Base-by-base conservation (phyloP, 306 rosid species). In the Prunus padus region DNA sequence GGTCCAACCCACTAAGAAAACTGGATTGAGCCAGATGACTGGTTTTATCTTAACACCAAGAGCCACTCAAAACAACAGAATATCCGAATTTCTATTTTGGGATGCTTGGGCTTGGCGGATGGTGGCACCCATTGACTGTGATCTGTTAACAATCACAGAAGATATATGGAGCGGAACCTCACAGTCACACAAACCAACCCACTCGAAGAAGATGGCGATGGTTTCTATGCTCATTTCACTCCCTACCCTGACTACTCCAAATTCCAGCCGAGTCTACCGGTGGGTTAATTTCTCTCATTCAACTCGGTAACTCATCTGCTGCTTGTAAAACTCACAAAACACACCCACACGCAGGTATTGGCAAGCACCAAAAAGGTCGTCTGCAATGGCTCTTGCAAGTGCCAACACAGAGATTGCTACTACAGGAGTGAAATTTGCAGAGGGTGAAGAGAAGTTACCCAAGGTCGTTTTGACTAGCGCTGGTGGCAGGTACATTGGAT, bases 401-500 rank as follows among this genome's bases (percentile, higher is more conserved):
- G 65, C 89, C 73, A 67, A 67, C 79, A 84, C 76, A 77, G 85
- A 86, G 60, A 45, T 26, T 52, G 62, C 85, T 31, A 54, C 86
- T 46, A 26, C 81, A 51, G 97, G 97, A 12, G 92, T 89, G 64
- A 80, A 63, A 67, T 20, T 92, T 61, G 86, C 90, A 15, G 97
- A 95, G 77, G 98, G 98, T 1, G 96, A 95, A 52, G 98, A 93
- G 4, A 90, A 86, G 30, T 84, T 95, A 42, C 93, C 98, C 2
- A 95, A 90, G 82, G 89, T 95, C 1, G 91, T 95, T 33, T 87
- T 92, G 62, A 82, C 92, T 73, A 90, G 97, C 56, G 23, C 92
- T 0, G 72, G 79, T 62, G 97, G 97, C 75, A 90, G 98, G 98
- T 90, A 67, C 56, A 90, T 82, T 69, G 45, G 52, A 19, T 8